Conservation (phyloP, 2,329 filamentous ascomycete species). For the Kalmusia sp. region DNA sequence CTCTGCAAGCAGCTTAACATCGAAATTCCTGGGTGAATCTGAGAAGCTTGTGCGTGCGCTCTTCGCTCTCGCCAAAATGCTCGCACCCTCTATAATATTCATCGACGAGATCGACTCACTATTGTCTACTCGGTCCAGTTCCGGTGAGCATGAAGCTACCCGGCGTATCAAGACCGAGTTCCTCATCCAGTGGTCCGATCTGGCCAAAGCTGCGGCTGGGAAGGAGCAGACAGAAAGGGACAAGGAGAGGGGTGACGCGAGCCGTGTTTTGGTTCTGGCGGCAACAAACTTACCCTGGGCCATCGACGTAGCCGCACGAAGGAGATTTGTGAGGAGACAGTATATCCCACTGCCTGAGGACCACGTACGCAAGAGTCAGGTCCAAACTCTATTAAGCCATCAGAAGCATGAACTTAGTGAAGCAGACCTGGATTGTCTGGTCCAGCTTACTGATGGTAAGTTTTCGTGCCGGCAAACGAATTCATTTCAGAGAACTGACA, state of each 20-base stretch:
- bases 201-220: slow-evolving; percentile 90
- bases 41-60: slow-evolving; percentile 95
- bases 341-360: slow-evolving; percentile 94
- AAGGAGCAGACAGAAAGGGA: slow-evolving; percentile 72
- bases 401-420: slow-evolving; percentile 83
- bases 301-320: slow-evolving; percentile 91
- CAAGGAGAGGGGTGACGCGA: slow-evolving; percentile 79
- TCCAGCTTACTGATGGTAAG: slow-evolving; percentile 84
- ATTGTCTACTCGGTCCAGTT: slow-evolving; percentile 81
- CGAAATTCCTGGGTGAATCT: slow-evolving; percentile 94
- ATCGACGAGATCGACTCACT: slow-evolving; percentile 98
- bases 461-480: no score
- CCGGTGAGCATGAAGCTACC: slow-evolving; percentile 90
- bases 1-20: slow-evolving; percentile 90
- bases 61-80: slow-evolving; percentile 84
- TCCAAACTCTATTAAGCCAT: slow-evolving; percentile 80
- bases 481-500: no score
- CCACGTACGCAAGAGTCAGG: slow-evolving; percentile 78
- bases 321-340: slow-evolving; percentile 89
- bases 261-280: slow-evolving; percentile 87
- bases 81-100: slow-evolving; percentile 96
- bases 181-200: slow-evolving; percentile 93
- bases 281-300: slow-evolving; percentile 98
- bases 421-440: slow-evolving; percentile 74
- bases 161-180: slow-evolving; percentile 97